phyloP scores from a whole-genome alignment of 1,139 yeast species.

The Wickerhamiella pararugosa region DNA sequence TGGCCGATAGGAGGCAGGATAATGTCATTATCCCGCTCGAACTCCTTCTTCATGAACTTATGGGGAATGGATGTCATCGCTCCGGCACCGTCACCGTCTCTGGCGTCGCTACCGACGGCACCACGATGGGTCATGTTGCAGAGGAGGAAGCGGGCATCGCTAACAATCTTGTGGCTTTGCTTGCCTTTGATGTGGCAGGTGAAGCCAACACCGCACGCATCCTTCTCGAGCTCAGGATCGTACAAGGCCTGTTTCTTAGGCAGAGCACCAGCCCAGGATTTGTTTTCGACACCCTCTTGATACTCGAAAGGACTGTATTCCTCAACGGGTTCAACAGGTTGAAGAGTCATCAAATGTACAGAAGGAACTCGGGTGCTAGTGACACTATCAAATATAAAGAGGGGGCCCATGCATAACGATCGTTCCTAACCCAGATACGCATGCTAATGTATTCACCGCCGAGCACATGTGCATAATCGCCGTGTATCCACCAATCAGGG shows the following conservation, averaged over 20 bases:
- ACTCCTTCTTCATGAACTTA: constrained; percentile 70
- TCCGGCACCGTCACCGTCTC: constrained; percentile 99
- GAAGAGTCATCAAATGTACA: no score
- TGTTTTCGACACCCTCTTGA: constrained; percentile 64
- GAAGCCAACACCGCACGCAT: constrained; percentile 98
- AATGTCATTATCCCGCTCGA: constrained; percentile 40
- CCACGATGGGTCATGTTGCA: constrained; percentile 99
- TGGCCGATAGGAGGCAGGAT: constrained; percentile 65
- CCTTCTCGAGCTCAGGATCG: constrained; percentile 87
- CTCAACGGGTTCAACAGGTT: constrained; percentile 4
- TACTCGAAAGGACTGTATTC: constrained; percentile 37
- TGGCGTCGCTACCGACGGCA: constrained; percentile 88
- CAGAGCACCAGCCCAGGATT: constrained; percentile 81
- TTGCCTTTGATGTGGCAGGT: constrained; percentile 86
- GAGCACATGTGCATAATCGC: no score
- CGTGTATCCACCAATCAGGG: no score
- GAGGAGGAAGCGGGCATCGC: constrained; percentile 68
- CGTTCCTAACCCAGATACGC: no score
- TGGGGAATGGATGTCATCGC: constrained; percentile 88
- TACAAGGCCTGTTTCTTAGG: constrained; percentile 84
- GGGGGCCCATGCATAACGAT: no score
- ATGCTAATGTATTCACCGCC: no score
- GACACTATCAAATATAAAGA: no score
- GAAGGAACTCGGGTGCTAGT: no score
- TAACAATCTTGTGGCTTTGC: constrained; percentile 79